Base-by-base conservation (phyloP, 1,139 yeast species). In the Lodderomyces beijingensis region DNA sequence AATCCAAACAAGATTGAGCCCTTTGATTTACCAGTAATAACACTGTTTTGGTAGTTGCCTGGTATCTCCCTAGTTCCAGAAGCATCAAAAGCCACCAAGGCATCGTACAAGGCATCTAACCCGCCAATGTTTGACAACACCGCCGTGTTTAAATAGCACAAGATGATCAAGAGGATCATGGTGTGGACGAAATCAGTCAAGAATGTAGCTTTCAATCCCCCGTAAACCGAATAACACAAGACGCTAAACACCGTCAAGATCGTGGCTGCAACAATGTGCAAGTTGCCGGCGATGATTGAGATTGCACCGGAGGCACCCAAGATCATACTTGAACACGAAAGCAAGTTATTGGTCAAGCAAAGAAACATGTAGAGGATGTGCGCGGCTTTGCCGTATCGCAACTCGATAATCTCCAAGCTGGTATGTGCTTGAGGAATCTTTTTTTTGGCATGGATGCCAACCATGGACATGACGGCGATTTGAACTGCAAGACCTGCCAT, bases 151-250 rank as follows among this genome's bases (percentile, higher is more conserved):
- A 60, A 36, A 39, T 50, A 49, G 38, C 60, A 39, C 32, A 60
- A 38, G 32, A 63, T 40, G 30, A 62, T 46, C 37, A 64, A 38
- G 37, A 62, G 43, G 35, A 65, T 43, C 39, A 62, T 47, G n/a
- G 66, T 46, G 33, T 61, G 66, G 5, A 56, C 56, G 37, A 48
- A 60, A 39, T 61, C 66, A 15, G 66, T 60, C 28, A 60, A 52
- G 35, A 63, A 64, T 2, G 70, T 64, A 10, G 70, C 63, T 38
- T 59, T 62, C 36, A 65, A 51, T 2, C 70, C 70, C 16, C 69
- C 70, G 36, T 60, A 56, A n/a, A 58, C 48, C 3, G 70, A 62
- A 41, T 61, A 61, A 23, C 57, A 37, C 24, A 60, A 40, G 11
- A 62, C 66, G 4, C 65, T 65, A 41, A 61, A 56, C n/a, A 65